Base-by-base conservation (phyloP, 345 rosid genomes). In the Psidium friedrichsthalianum region DNA sequence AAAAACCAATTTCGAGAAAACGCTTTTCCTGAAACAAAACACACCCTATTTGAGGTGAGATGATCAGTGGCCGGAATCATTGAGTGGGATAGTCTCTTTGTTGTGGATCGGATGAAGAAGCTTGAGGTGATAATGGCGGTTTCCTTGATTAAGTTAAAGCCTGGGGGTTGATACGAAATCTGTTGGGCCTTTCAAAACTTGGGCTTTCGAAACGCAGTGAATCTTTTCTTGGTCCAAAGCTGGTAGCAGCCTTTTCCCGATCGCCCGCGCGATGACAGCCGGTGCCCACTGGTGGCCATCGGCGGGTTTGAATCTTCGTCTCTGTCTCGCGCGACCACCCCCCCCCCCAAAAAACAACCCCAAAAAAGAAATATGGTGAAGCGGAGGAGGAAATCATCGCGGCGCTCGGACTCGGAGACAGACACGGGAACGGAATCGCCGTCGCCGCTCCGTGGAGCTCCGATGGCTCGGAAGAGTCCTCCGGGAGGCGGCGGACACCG, bases 381-480 rank as follows among this genome's bases (percentile, higher is more conserved):
- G 5, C 83, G 83, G 83, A 51, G 58, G 84, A 82, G 42, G 49
- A 82, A 82, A 51, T 82, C 47, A 21, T 69, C 80, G 80, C 80
- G 80, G 80, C 80, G 57, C 42, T 82, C 84, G 84, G 84, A 82
- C 40, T 82, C 83, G 42, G 83, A 47, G 76, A 16, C 56, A 51
- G 27, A 74, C 82, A 56, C 58, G 12, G 85, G 16, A 40, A 20
- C 54, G 36, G 85, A 57, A 56, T 83, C 85, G 13, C 32, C 24
- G 12, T 88, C 92, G 2, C 89, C 93, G 3, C 90, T 10, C 87
- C 89, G 2, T 89, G 90, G 18, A 83, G 84, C 85, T 90, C 92
- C 6, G 92, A 90, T 44, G 95, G 90, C 25, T 93, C 95, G 1
- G 94, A 92, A 74, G 85, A 89, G 27, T 91, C 93, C 42, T 74